Evolutionary conservation across 2,329 filamentous ascomycete genomes (phyloP), one percentile per base, ranked within the genome.

Genomic region (Phaeosphaeria sp.): DNA sequence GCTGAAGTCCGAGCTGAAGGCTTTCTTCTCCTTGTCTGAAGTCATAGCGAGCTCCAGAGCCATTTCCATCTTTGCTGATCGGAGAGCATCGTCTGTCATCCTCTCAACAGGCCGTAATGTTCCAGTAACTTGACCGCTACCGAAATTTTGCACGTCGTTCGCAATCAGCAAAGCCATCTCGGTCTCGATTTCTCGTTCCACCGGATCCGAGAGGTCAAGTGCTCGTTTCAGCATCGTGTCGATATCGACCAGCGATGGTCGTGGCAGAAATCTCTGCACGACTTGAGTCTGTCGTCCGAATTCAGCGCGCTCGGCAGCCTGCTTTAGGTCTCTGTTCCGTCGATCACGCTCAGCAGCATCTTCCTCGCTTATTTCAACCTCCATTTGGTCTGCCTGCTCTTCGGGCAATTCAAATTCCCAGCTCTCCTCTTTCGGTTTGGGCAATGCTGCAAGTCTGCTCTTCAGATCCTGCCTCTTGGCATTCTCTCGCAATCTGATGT

Each of bases 321-420:
- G 89, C 40, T 79, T 80, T 2, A 83, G 75, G 61, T 83, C 80
- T 47, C 85, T 85, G 49, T 90, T 86, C 61, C 91, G 87, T 46
- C 86, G 86, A 74, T 96, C 92, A 36, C 91, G 87, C 64, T 93
- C 88, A 17, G 91, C 92, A 22, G 87, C 83, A 69, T 90, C 87
- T 74, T 90, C 88, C 68, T 86, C 86, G n/a, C 80, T 81, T 7
- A 84, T 72, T 51, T 88, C 83, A 45, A 84, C 80, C 2, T 76
- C 75, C 49, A 74, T 67, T 2, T 80, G 71, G 66, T 95, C 91
- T 60, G 86, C 81, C 62, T 90, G 84, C 63, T 97, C 93, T 42
- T 96, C 92, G 0, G 94, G 94, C 33, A 96, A 80, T 74, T 97
- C 94, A 46, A 98, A 87, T 66, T 98, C 95, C 90, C 92, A 98